Percentiles rank a stretch among this genome's conserved stretches.
These are phyloP conservation scores for Colletotrichum sublineola DNA, from an alignment of 2,329 filamentous ascomycete species.

Conservation along the genomic window DNA sequence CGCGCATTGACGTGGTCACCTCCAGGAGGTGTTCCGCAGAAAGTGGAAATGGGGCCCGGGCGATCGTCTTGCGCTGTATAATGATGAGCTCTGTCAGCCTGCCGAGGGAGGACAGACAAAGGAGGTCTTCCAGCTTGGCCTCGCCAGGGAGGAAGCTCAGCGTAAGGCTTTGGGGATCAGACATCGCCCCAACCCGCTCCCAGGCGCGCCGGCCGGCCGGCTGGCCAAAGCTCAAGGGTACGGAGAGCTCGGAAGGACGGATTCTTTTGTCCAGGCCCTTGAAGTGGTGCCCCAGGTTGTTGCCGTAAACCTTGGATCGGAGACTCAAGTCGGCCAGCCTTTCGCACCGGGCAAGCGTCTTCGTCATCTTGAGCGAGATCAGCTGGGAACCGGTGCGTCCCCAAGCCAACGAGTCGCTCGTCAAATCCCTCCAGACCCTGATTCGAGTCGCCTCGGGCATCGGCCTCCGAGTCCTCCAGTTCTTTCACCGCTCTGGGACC, in stretches of 20 bases:
- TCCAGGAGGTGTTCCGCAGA: no score
- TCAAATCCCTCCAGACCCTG: not conserved
- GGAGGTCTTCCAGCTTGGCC: no score
- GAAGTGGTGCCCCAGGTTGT: not conserved
- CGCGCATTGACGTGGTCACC: no score
- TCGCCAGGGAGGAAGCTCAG: no score
- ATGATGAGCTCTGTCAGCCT: no score
- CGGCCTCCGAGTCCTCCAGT: not conserved
- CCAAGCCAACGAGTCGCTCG: not conserved
- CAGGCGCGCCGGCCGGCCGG: no score
- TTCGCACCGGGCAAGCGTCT: not conserved
- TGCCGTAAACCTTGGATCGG: not conserved
- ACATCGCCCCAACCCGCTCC: no score
- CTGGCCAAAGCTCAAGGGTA: not conserved
- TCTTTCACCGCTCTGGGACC: not conserved
- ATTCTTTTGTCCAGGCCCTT: not conserved
- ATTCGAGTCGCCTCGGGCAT: not conserved
- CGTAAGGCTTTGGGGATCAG: no score
- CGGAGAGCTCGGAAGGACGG: not conserved
- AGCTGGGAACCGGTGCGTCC: not conserved
- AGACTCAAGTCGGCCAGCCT: not conserved
- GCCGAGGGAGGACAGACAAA: no score
- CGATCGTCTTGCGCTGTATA: no score
- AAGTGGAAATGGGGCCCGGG: no score
- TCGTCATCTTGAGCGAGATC: not conserved